Conservation (phyloP, 208 protist species). For the Crithidia bombi region DNA sequence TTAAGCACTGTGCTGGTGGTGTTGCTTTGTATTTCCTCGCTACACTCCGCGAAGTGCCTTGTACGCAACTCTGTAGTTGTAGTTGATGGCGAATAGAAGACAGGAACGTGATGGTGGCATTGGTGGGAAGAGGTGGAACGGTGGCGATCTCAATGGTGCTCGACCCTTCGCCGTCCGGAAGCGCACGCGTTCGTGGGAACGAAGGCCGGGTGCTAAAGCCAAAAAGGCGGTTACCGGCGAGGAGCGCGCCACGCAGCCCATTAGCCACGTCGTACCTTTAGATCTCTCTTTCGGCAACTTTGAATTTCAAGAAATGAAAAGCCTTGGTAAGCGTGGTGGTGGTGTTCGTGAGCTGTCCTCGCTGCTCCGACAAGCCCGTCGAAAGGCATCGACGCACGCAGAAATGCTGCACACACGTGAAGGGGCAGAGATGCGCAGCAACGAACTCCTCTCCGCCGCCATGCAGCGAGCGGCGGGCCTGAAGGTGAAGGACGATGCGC, state of each 20-base stretch:
- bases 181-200: slow-evolving; percentile 27
- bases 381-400: slow-evolving; percentile 40
- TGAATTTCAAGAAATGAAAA: slow-evolving; percentile 77
- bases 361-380: slow-evolving; percentile 56
- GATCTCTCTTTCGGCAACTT: slow-evolving; percentile 85
- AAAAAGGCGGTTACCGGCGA: slow-evolving; percentile 6
- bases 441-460: slow-evolving; percentile 61
- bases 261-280: slow-evolving; percentile 47
- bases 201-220: slow-evolving; percentile 3
- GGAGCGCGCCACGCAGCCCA: slow-evolving; percentile 29
- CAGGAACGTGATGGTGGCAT: no score
- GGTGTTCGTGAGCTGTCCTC: slow-evolving; percentile 73
- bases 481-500: slow-evolving; percentile 81
- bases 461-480: slow-evolving; percentile 60
- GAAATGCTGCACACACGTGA: slow-evolving; percentile 43
- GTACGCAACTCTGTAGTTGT: no score
- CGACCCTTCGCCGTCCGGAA: slow-evolving; percentile 15
- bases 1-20: no score
- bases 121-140: no score
- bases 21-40: no score
- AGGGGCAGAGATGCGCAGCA: slow-evolving; percentile 54
- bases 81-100: slow-evolving; percentile 8
- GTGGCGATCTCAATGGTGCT: slow-evolving; percentile 14
- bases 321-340: slow-evolving; percentile 69
- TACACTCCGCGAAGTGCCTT: no score